A percentile compares a stretch with the other conserved stretches of the same genome.
These are phyloP conservation scores for Pythium phragmiticola DNA, from an alignment of 352 stramenopile species.

Conservation along the genomic window DNA sequence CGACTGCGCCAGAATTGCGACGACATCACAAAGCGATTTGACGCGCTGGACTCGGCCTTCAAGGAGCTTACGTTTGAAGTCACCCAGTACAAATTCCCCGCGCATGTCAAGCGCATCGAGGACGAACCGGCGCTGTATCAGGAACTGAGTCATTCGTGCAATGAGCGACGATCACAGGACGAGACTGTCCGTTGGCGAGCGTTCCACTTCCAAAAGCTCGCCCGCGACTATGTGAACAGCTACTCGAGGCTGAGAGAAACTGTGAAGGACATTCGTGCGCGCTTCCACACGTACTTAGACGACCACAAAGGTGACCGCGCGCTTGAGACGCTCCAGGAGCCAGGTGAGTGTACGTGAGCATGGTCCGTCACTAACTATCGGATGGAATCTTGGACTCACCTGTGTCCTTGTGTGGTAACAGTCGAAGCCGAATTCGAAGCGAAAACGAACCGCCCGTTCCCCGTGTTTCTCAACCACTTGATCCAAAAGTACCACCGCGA, in stretches of 20 bases:
- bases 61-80: slow-evolving; percentile 54
- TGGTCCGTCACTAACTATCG: no score
- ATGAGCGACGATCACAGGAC: slow-evolving; percentile 21
- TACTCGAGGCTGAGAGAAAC: slow-evolving; percentile 53
- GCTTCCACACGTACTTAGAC: slow-evolving; percentile 32
- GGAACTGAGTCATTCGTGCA: background rate
- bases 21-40: slow-evolving; percentile 49
- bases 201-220: slow-evolving; percentile 73
- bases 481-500: slow-evolving; percentile 88
- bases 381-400: no score
- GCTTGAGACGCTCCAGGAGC: slow-evolving; percentile 19
- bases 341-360: slow-evolving; percentile 14
- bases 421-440: slow-evolving; percentile 86
- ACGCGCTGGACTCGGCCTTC: slow-evolving; percentile 53
- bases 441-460: slow-evolving; percentile 77
- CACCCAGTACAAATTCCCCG: slow-evolving; percentile 56
- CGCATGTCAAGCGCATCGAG: slow-evolving; percentile 52
- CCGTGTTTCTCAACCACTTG: slow-evolving; percentile 64
- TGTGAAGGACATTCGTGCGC: slow-evolving; percentile 50
- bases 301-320: background rate
- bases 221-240: slow-evolving; percentile 58
- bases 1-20: slow-evolving; percentile 49
- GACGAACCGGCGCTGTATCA: slow-evolving; percentile 35
- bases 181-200: slow-evolving; percentile 41
- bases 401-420: slow-evolving; percentile 22